Evolutionary conservation across 1,284 basidiomycete genomes (phyloP).

Genomic region (Ustilago esculenta): DNA sequence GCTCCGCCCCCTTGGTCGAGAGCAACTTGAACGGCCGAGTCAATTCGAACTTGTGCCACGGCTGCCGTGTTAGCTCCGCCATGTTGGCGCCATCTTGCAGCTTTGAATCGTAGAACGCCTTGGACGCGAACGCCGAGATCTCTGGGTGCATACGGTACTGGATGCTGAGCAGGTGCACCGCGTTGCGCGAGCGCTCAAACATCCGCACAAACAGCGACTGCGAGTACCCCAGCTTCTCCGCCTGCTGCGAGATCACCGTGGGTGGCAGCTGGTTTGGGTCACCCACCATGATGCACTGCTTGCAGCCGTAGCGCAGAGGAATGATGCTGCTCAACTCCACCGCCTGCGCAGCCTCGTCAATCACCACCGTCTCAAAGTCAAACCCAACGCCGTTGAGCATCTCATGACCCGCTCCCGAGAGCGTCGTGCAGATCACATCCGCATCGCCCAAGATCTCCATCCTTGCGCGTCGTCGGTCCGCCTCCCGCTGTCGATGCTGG

Average conservation of each 20-base stretch:
- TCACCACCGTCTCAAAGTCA: conserved; percentile 94
- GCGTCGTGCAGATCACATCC: conserved; percentile 92
- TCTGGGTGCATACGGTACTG: conserved; percentile 99
- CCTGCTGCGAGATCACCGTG: conserved; percentile 90
- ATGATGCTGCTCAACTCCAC: conserved; percentile 97
- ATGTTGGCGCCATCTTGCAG: conserved; percentile 89
- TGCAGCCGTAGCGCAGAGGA: conserved; percentile 87
- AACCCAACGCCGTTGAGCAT: conserved; percentile 76
- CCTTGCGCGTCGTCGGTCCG: conserved; percentile 50
- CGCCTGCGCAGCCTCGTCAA: conserved; percentile 97
- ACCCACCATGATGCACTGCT: conserved; percentile 91
- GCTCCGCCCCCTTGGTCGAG: conserved; percentile 72
- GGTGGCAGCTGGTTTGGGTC: conserved; percentile 98
- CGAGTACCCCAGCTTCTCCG: conserved; percentile 82
- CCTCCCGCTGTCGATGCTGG: conserved; percentile 51
- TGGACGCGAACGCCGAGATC: conserved; percentile 89
- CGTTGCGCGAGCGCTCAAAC: conserved; percentile 79
- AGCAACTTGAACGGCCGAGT: conserved; percentile 92
- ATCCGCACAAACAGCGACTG: conserved; percentile 92
- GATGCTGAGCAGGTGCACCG: conserved; percentile 91
- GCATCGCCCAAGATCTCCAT: conserved; percentile 70
- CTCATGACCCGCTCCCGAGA: conserved; percentile 88
- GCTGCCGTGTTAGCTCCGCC: conserved; percentile 80
- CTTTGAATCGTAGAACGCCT: conserved; percentile 84
- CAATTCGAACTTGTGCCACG: conserved; percentile 83